Evolutionary conservation across 306 rosid genomes (phyloP).

Genomic region (Casuarina glauca): DNA sequence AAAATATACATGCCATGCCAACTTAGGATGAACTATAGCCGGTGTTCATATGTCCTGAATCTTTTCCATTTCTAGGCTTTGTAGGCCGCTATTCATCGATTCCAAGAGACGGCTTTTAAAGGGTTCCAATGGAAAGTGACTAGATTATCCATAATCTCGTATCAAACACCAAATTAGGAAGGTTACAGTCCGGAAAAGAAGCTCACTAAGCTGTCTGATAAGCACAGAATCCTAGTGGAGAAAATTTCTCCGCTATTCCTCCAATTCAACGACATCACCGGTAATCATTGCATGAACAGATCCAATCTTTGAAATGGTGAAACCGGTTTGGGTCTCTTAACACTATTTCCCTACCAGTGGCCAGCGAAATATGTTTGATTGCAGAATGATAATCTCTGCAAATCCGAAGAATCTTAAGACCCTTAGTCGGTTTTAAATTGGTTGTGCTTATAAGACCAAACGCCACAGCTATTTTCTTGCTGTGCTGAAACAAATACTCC

Average conservation of each 20-base stretch:
- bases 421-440: neutral
- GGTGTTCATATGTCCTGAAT: neutral
- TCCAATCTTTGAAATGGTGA: constrained; percentile 64
- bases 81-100: neutral
- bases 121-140: neutral
- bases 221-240: neutral
- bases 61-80: neutral
- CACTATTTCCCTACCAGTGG: constrained; percentile 58
- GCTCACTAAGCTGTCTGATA: neutral
- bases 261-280: constrained; percentile 35
- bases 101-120: neutral
- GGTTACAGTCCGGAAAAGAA: neutral
- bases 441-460: neutral
- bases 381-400: constrained; percentile 65
- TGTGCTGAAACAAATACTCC: constrained; percentile 53
- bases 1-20: neutral
- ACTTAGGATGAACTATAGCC: neutral
- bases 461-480: constrained; percentile 40
- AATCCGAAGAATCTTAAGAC: constrained; percentile 50
- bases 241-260: neutral
- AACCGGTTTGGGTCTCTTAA: constrained; percentile 63
- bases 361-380: constrained; percentile 54
- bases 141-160: neutral
- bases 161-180: neutral
- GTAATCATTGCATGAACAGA: constrained; percentile 67